These are phyloP conservation scores for Castanea sativa DNA, from an alignment of 306 rosid species.

Conservation along the genomic window DNA sequence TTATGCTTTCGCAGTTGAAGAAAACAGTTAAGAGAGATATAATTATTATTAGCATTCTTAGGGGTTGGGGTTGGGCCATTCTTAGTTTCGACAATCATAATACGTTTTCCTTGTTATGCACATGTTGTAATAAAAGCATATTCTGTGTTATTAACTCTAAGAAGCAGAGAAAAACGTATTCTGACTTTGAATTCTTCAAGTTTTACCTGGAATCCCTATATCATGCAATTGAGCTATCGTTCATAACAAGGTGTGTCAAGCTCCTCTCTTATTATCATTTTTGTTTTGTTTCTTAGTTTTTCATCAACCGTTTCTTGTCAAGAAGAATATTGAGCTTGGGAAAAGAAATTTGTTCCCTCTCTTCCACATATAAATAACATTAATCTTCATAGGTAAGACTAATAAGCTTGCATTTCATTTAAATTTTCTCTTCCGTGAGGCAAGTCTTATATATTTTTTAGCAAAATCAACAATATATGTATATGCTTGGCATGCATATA, in stretches of 20 bases:
- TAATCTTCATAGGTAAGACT: no score
- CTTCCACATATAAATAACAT: no score
- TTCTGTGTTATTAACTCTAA: no score
- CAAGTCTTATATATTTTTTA: not conserved
- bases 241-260: conserved; percentile 23
- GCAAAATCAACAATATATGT: not conserved
- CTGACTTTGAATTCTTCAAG: not conserved
- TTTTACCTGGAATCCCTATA: not conserved
- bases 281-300: not conserved
- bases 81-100: not conserved
- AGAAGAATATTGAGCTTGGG: not conserved
- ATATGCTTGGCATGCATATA: not conserved
- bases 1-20: conserved; percentile 26
- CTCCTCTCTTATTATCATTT: conserved; percentile 1
- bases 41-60: not conserved
- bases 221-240: not conserved
- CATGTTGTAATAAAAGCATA: no score
- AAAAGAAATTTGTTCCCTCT: not conserved
- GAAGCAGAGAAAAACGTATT: no score
- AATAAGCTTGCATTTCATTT: no score
- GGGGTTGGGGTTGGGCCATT: no score
- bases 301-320: not conserved
- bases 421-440: not conserved
- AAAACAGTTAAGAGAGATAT: not conserved
- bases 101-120: not conserved